phyloP scores from a whole-genome alignment of 768 basidiomycete genomes.

The Tricholoma hemisulphureum region DNA sequence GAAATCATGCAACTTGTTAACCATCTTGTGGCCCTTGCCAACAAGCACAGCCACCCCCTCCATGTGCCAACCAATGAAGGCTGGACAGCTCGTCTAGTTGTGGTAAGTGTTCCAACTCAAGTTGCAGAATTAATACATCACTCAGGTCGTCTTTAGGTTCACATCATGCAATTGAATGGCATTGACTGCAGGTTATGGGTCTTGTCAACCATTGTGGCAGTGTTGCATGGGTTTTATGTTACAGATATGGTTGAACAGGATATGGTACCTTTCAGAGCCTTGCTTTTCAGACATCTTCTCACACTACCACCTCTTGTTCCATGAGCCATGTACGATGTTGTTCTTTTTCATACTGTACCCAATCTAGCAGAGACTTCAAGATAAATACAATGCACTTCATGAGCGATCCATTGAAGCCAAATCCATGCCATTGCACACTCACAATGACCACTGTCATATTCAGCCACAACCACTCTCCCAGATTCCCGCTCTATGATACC shows the following conservation, averaged over 20 bases:
- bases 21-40: constrained; percentile 8
- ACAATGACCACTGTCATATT: not conserved
- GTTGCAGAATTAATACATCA: no score
- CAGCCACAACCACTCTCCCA: not conserved
- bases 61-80: constrained; percentile 4
- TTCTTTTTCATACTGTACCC: not conserved
- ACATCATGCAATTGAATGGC: constrained; percentile 12
- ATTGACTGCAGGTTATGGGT: constrained; percentile 27
- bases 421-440: not conserved
- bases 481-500: not conserved
- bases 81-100: no score
- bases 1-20: constrained; percentile 11
- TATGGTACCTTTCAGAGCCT: no score
- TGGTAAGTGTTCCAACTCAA: no score
- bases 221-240: constrained; percentile 16
- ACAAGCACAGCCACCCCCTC: constrained; percentile 4
- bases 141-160: no score
- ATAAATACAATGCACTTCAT: not conserved
- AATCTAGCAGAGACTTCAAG: not conserved
- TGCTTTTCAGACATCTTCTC: constrained; percentile 5
- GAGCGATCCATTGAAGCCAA: constrained; percentile 3
- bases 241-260: constrained; percentile 15
- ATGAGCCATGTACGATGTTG: not conserved
- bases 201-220: constrained; percentile 17
- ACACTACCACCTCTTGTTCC: constrained; percentile 16